A percentile compares a stretch with the other conserved stretches of the same genome.
Conservation (phyloP, 2,329 filamentous ascomycete genomes). For the Trichophaea hybrida region DNA sequence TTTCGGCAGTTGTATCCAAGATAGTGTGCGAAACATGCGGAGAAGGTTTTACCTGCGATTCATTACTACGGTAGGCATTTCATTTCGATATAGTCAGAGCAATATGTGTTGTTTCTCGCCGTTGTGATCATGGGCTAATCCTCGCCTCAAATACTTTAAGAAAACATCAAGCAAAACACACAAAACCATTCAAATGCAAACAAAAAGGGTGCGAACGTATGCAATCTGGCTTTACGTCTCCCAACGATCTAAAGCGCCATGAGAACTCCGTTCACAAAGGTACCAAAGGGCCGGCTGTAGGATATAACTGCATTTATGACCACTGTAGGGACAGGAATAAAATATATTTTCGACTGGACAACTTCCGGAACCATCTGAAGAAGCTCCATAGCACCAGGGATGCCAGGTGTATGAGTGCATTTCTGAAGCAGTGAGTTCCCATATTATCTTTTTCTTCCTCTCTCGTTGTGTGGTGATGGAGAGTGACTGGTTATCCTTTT, state of each 20-base stretch:
- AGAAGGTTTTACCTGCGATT: constrained; percentile 5
- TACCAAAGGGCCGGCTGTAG: constrained; percentile 12
- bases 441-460: constrained; percentile 2
- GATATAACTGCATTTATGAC: constrained; percentile 21
- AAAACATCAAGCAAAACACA: constrained; percentile 24
- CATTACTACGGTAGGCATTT: background rate
- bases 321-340: constrained; percentile 19
- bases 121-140: background rate
- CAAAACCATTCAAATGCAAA: constrained; percentile 23
- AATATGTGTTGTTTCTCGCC: background rate
- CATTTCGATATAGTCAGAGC: background rate
- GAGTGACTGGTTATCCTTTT: background rate
- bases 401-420: constrained; percentile 10
- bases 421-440: constrained; percentile 21
- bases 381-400: constrained; percentile 15
- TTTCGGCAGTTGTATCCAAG: background rate
- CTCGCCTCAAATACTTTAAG: constrained; percentile 5
- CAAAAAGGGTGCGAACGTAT: constrained; percentile 14
- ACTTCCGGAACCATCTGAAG: constrained; percentile 23
- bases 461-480: background rate
- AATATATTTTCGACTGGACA: constrained; percentile 22
- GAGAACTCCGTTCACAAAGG: constrained; percentile 23
- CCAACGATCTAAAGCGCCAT: constrained; percentile 21
- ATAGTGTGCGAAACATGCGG: constrained; percentile 2
- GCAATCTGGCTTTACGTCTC: constrained; percentile 18